phyloP scores from a whole-genome alignment of 805 yeast species.

The Ogataea allantospora region DNA sequence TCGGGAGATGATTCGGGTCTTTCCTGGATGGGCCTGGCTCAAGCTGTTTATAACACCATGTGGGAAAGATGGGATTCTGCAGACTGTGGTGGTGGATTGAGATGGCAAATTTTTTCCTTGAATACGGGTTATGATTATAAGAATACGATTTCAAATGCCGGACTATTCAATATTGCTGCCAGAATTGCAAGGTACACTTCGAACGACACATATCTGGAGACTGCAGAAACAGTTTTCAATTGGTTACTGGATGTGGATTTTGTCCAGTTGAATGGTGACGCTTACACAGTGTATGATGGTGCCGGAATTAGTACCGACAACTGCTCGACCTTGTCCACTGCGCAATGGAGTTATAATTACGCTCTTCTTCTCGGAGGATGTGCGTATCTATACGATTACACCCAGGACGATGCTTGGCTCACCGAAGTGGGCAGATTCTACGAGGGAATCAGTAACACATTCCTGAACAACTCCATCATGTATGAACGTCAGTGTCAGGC shows the following conservation, averaged over 20 bases:
- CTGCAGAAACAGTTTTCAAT: slow-evolving; percentile 70
- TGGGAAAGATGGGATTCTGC: slow-evolving; percentile 69
- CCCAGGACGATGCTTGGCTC: slow-evolving; percentile 47
- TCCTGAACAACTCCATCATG: slow-evolving; percentile 51
- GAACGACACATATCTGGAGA: slow-evolving; percentile 68
- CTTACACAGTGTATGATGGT: slow-evolving; percentile 53
- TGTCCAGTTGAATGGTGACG: slow-evolving; percentile 28
- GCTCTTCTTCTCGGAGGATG: slow-evolving; percentile 66
- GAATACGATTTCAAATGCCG: slow-evolving; percentile 85
- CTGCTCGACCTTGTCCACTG: slow-evolving; percentile 48
- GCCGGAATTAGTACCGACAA: slow-evolving; percentile 44
- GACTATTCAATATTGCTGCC: slow-evolving; percentile 77
- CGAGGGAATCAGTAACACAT: slow-evolving; percentile 39
- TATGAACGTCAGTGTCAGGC: slow-evolving; percentile 62
- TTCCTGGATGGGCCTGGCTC: slow-evolving; percentile 72
- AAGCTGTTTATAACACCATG: slow-evolving; percentile 87
- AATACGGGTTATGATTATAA: slow-evolving; percentile 85
- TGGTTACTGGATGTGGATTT: slow-evolving; percentile 46
- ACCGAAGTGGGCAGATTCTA: slow-evolving; percentile 38
- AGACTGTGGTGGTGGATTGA: slow-evolving; percentile 70
- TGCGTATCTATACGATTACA: slow-evolving; percentile 65
- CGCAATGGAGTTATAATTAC: slow-evolving; percentile 70
- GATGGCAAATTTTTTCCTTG: slow-evolving; percentile 93
- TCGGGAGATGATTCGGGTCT: slow-evolving; percentile 34
- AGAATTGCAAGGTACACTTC: slow-evolving; percentile 77